These are phyloP conservation scores for Fusarium sulawesiense DNA, from an alignment of 2,329 filamentous ascomycete genomes.

Conservation along the genomic window DNA sequence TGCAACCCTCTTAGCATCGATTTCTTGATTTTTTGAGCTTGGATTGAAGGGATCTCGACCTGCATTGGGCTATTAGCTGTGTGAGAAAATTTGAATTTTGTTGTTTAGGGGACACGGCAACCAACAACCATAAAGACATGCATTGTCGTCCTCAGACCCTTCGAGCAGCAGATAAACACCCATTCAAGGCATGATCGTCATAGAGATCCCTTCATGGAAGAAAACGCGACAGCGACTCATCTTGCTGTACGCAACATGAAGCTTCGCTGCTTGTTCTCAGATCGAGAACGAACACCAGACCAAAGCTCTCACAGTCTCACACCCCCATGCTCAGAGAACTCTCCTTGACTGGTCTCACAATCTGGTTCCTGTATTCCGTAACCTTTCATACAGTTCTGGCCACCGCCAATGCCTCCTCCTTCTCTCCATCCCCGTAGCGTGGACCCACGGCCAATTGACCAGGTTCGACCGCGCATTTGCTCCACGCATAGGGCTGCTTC, in stretches of 20 bases:
- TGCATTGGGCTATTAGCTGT: conserved; percentile 1
- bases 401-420: conserved; percentile 16
- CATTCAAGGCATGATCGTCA: conserved; percentile 16
- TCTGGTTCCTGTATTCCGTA: conserved; percentile 18
- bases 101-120: conserved; percentile 3
- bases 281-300: conserved; percentile 17
- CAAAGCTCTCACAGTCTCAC: neutral
- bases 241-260: neutral
- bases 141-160: conserved; percentile 1
- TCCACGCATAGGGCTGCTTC: conserved; percentile 48
- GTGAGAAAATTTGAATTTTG: neutral
- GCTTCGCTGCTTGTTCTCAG: conserved; percentile 6
- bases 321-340: neutral
- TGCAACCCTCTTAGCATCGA: conserved; percentile 20
- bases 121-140: neutral
- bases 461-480: conserved; percentile 23
- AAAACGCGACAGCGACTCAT: conserved; percentile 15
- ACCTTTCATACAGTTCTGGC: conserved; percentile 1
- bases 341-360: conserved; percentile 16
- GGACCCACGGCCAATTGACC: conserved; percentile 38
- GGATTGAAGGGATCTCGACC: neutral
- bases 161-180: conserved; percentile 17
- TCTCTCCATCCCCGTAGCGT: conserved; percentile 13
- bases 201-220: neutral
- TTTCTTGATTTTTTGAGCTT: neutral